Conservation (phyloP, 2,329 filamentous ascomycete genomes). For the Epichloe glyceriae region DNA sequence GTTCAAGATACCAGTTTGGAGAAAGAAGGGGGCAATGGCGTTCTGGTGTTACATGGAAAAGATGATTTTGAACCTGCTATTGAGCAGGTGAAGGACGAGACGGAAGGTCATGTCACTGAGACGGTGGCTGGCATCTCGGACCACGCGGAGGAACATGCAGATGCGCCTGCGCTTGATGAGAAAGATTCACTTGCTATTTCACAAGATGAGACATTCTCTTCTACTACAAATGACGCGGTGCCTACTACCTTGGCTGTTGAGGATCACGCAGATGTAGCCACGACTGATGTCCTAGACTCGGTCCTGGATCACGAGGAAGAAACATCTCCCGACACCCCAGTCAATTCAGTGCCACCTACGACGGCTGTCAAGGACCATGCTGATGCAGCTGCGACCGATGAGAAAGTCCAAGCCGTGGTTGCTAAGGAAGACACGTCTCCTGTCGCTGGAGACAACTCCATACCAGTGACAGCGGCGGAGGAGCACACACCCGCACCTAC, state of each 20-base stretch:
- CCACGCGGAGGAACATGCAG: background rate
- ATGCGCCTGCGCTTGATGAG: background rate
- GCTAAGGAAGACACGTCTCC: background rate
- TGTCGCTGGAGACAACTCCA: background rate
- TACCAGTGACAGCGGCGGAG: background rate
- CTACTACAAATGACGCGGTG: background rate
- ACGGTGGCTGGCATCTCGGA: background rate
- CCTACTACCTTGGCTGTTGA: background rate
- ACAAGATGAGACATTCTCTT: background rate
- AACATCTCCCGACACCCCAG: background rate
- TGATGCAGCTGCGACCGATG: background rate
- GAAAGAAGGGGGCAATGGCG: conserved; percentile 10
- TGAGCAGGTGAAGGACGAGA: background rate
- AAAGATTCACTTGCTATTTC: background rate
- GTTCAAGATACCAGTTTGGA: conserved; percentile 16
- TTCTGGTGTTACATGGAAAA: background rate
- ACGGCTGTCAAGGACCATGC: background rate
- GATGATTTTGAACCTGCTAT: background rate
- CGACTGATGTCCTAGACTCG: background rate
- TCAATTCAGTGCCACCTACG: background rate
- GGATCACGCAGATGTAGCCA: background rate
- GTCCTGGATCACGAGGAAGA: background rate
- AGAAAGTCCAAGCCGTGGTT: background rate
- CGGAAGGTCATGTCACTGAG: background rate
- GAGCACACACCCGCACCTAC: background rate